phyloP scores from a whole-genome alignment of 345 rosid species.

The Firmiana major region DNA sequence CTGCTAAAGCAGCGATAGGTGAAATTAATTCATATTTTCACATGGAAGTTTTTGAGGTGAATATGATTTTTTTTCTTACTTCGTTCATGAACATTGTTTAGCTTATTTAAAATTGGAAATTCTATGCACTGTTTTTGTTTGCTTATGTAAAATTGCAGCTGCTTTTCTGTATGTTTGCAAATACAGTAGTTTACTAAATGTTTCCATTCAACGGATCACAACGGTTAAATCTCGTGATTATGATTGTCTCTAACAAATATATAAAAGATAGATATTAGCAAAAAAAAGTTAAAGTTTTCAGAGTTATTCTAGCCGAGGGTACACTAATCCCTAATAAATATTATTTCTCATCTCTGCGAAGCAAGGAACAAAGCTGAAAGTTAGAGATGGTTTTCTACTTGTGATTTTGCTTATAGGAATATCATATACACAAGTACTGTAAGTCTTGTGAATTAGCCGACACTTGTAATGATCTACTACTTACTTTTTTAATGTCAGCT shows the following conservation, averaged over 20 bases:
- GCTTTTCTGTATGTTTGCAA: not conserved
- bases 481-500: not conserved
- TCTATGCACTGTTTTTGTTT: not conserved
- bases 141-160: not conserved
- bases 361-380: not conserved
- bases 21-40: constrained; percentile 36
- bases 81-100: not conserved
- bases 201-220: not conserved
- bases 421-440: not conserved
- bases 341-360: not conserved
- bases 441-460: not conserved
- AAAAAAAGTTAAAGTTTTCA: not conserved
- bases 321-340: not conserved
- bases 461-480: not conserved
- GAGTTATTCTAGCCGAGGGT: not conserved
- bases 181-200: not conserved
- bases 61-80: not conserved
- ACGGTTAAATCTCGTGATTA: not conserved
- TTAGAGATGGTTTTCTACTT: not conserved
- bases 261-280: not conserved
- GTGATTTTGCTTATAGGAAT: not conserved
- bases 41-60: constrained; percentile 50
- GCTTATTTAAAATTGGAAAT: not conserved
- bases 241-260: not conserved
- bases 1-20: constrained; percentile 33